Evolutionary conservation across 2,329 filamentous ascomycete genomes (phyloP).

Genomic region (Aspergillus sojae): DNA sequence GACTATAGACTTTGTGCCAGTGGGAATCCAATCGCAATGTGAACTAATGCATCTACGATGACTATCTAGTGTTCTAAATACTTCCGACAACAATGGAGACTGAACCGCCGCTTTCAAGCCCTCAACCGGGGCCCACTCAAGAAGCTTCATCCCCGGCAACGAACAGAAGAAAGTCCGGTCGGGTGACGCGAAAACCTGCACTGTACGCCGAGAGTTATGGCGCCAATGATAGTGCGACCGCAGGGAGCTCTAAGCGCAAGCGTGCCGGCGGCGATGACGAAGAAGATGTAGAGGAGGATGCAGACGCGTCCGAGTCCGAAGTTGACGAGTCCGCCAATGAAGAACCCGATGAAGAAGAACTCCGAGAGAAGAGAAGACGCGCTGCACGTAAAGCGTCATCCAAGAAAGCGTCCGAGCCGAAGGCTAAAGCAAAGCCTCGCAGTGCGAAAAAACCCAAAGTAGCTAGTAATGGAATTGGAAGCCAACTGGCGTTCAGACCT

Average conservation of each 20-base stretch:
- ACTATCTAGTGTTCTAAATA: slow-evolving; percentile 9
- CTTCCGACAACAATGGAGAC: slow-evolving; percentile 22
- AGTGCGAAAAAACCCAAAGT: slow-evolving; percentile 60
- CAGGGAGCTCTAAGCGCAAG: slow-evolving; percentile 53
- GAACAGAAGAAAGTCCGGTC: slow-evolving; percentile 48
- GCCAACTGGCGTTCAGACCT: slow-evolving; percentile 59
- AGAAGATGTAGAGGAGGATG: slow-evolving; percentile 33
- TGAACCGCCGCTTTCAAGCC: slow-evolving; percentile 26
- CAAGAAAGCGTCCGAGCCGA: slow-evolving; percentile 42
- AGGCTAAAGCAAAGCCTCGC: slow-evolving; percentile 39
- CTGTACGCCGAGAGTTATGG: slow-evolving; percentile 44
- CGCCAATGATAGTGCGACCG: slow-evolving; percentile 25
- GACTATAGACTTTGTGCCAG: neutral
- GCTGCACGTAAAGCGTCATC: slow-evolving; percentile 36
- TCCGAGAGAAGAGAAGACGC: slow-evolving; percentile 46
- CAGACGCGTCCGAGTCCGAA: slow-evolving; percentile 41
- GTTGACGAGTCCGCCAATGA: slow-evolving; percentile 41
- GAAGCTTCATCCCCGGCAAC: slow-evolving; percentile 27
- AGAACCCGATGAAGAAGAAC: slow-evolving; percentile 53
- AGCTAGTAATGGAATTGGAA: slow-evolving; percentile 49
- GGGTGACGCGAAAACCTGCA: slow-evolving; percentile 46
- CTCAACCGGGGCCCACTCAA: slow-evolving; percentile 20
- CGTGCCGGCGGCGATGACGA: slow-evolving; percentile 42
- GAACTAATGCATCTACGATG: slow-evolving; percentile 3
- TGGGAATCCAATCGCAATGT: neutral